These are phyloP conservation scores for Wickerhamomyces sydowiorum DNA, from an alignment of 805 yeast genomes.

Conservation along the genomic window DNA sequence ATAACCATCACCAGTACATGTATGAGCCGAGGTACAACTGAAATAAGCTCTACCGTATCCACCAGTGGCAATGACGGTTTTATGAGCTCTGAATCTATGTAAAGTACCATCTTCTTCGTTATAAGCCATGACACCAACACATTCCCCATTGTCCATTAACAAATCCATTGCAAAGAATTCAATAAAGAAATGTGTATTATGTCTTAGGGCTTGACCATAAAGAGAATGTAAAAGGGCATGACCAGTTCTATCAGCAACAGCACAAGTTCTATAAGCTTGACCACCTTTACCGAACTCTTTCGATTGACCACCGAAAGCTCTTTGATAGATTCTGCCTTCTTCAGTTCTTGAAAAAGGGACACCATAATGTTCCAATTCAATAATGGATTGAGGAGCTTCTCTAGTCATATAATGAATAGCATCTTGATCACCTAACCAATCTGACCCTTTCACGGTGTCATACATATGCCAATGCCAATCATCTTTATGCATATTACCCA, in stretches of 20 bases:
- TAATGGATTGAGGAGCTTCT: constrained; percentile 94
- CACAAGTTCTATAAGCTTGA: constrained; percentile 98
- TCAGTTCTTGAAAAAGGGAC: constrained; percentile 97
- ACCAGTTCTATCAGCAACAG: constrained; percentile 99
- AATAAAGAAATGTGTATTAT: constrained; percentile 96
- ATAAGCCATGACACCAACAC: constrained; percentile 96
- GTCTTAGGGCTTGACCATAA: constrained; percentile 94
- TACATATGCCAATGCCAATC: constrained; percentile 99
- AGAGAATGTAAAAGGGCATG: constrained; percentile 94
- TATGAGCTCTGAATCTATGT: constrained; percentile 96
- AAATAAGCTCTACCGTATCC: constrained; percentile 98
- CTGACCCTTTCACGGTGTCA: constrained; percentile 98
- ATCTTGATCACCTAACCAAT: constrained; percentile 99
- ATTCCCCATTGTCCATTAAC: constrained; percentile 90
- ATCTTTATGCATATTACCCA: constrained; percentile 97
- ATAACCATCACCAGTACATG: constrained; percentile 98
- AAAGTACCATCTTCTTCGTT: constrained; percentile 98
- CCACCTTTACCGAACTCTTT: constrained; percentile 97
- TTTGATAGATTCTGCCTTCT: constrained; percentile 94
- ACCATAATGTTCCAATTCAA: constrained; percentile 97
- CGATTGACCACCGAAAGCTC: constrained; percentile 98
- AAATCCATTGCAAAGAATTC: constrained; percentile 95
- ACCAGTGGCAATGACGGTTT: constrained; percentile 96
- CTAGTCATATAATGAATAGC: constrained; percentile 98
- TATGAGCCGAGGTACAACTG: constrained; percentile 98